Evolutionary conservation across 2,329 filamentous ascomycete genomes (phyloP).

Genomic region (Pseudogymnoascus sp.): DNA sequence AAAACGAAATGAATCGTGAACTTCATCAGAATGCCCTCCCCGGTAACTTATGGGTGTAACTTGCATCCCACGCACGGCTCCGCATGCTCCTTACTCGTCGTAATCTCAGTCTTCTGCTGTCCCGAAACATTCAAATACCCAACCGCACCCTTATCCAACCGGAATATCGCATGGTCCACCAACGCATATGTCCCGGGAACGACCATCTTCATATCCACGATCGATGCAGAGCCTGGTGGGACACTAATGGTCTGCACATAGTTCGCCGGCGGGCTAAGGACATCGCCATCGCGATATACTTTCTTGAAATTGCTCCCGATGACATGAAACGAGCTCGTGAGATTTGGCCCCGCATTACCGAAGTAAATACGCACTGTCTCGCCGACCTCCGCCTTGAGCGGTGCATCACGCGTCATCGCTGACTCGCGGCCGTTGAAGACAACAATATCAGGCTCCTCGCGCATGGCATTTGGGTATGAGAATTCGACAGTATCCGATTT

Average conservation of each 20-base stretch:
- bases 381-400: constrained; percentile 26
- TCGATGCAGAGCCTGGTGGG: constrained; percentile 25
- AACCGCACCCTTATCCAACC: constrained; percentile 31
- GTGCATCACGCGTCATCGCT: constrained; percentile 26
- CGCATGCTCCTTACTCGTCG: constrained; percentile 21
- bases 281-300: constrained; percentile 29
- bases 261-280: constrained; percentile 26
- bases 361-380: constrained; percentile 32
- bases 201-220: constrained; percentile 29
- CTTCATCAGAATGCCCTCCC: not conserved
- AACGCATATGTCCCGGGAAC: constrained; percentile 31
- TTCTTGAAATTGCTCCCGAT: constrained; percentile 28
- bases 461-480: constrained; percentile 30
- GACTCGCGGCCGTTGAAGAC: constrained; percentile 31
- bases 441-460: constrained; percentile 28
- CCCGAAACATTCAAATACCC: constrained; percentile 31
- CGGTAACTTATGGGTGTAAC: not conserved
- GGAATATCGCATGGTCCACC: constrained; percentile 31
- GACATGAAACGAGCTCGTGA: constrained; percentile 30
- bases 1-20: not conserved
- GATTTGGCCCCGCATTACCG: constrained; percentile 31
- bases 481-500: constrained; percentile 28
- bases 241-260: constrained; percentile 26
- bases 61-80: constrained; percentile 10
- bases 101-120: constrained; percentile 24